A percentile compares a stretch with the other conserved stretches of the same genome.
These are phyloP conservation scores for Teratosphaeria nubilosa DNA, from an alignment of 2,329 filamentous ascomycete species.

Conservation along the genomic window DNA sequence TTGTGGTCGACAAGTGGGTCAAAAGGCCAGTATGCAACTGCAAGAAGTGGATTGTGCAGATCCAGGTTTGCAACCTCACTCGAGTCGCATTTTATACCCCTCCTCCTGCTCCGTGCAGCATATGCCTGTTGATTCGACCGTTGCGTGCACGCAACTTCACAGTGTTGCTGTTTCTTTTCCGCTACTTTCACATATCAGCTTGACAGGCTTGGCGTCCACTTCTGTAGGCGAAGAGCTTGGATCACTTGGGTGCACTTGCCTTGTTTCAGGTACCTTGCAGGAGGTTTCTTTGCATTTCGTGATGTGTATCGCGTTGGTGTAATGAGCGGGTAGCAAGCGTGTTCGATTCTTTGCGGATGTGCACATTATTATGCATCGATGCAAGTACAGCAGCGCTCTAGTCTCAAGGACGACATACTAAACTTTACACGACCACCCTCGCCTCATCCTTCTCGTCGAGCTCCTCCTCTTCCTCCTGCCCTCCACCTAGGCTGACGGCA, in stretches of 20 bases:
- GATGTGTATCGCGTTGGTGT: background rate
- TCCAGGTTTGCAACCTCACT: background rate
- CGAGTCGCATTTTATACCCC: background rate
- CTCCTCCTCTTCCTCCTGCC: background rate
- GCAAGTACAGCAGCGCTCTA: background rate
- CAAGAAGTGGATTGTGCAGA: background rate
- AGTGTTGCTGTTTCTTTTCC: background rate
- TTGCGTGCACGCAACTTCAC: background rate
- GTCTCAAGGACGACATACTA: background rate
- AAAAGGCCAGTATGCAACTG: background rate
- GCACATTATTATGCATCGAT: background rate
- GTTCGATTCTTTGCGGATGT: background rate
- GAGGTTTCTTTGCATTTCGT: background rate
- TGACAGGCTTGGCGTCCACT: background rate
- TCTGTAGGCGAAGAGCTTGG: background rate
- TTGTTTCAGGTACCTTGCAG: background rate
- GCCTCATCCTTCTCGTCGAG: conserved; percentile 1
- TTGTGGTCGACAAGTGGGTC: background rate
- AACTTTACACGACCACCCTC: conserved; percentile 1
- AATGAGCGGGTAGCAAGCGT: background rate
- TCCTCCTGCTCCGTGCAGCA: background rate
- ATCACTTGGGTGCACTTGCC: background rate
- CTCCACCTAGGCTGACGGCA: background rate
- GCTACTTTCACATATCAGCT: background rate
- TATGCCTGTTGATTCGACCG: background rate